Conservation (phyloP, 116 monocot species). For the Dioscorea cayenensis region DNA sequence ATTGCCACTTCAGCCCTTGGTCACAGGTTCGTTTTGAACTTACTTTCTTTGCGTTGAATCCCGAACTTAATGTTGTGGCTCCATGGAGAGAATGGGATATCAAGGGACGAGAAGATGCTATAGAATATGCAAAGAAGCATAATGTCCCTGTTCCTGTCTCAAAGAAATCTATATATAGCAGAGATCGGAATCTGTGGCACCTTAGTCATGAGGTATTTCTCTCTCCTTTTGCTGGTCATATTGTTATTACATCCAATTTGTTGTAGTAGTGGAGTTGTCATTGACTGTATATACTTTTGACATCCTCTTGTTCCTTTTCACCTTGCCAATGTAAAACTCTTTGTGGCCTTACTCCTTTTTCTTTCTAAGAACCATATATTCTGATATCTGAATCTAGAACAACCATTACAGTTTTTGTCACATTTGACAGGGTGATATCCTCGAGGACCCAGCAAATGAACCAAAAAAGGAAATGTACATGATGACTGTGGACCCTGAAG, state of each 20-base stretch:
- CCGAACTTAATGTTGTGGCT: slow-evolving; percentile 82
- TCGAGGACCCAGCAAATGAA: slow-evolving; percentile 90
- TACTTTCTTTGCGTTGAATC: slow-evolving; percentile 85
- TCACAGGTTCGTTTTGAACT: slow-evolving; percentile 87
- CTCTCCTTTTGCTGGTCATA: not conserved
- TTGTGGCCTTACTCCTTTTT: too few relatives aligned
- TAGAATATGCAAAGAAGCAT: slow-evolving; percentile 93
- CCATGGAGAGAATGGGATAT: slow-evolving; percentile 99
- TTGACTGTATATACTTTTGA: too few relatives aligned
- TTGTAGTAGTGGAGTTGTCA: not conserved
- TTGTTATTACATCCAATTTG: not conserved
- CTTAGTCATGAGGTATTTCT: slow-evolving; percentile 73
- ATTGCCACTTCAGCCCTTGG: not conserved
- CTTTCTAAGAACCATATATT: not conserved
- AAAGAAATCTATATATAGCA: slow-evolving; percentile 95
- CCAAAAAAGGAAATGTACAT: slow-evolving; percentile 94
- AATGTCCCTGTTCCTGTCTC: slow-evolving; percentile 84
- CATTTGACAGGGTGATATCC: slow-evolving; percentile 72
- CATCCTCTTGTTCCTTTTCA: too few relatives aligned
- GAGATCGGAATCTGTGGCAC: slow-evolving; percentile 96
- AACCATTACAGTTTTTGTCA: not conserved
- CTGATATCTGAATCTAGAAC: not conserved
- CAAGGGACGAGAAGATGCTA: slow-evolving; percentile 88
- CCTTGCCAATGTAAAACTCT: too few relatives aligned
- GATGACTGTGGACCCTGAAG: slow-evolving; percentile 83